A percentile compares a stretch with the other conserved stretches of the same genome.
Evolutionary conservation across 2,329 filamentous ascomycete species (phyloP).

Genomic region (Verticillium longisporum): DNA sequence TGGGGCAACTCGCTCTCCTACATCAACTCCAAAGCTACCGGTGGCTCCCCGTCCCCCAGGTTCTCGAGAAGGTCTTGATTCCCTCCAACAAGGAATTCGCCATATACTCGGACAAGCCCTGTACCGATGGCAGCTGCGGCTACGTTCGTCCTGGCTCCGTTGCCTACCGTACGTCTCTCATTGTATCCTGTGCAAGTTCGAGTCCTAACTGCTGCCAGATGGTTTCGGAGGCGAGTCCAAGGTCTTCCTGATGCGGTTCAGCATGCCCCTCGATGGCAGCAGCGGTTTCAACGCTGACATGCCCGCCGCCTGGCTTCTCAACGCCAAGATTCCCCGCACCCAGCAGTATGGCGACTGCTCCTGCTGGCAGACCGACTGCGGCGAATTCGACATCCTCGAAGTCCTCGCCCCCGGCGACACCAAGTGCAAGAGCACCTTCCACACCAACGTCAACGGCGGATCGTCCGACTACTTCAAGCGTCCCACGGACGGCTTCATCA

Average conservation of each 20-base stretch:
- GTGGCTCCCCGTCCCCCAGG: conserved; percentile 26
- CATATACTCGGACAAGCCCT: conserved; percentile 37
- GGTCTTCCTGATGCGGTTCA: conserved; percentile 67
- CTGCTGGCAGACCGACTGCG: conserved; percentile 64
- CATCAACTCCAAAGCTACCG: conserved; percentile 32
- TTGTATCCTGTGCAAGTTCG: neutral
- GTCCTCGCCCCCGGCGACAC: conserved; percentile 58
- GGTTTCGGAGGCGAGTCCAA: conserved; percentile 64
- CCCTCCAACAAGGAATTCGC: conserved; percentile 37
- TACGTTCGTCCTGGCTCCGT: conserved; percentile 33
- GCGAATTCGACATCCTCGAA: conserved; percentile 72
- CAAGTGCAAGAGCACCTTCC: conserved; percentile 65
- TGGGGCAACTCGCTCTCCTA: conserved; percentile 41
- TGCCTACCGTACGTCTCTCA: conserved; percentile 32
- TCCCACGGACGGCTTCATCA: conserved; percentile 52
- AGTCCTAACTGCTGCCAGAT: conserved; percentile 33
- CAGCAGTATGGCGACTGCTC: conserved; percentile 65
- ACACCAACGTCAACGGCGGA: conserved; percentile 56
- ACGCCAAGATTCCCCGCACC: conserved; percentile 64
- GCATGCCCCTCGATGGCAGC: conserved; percentile 58
- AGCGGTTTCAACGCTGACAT: conserved; percentile 54
- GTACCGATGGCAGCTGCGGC: conserved; percentile 32
- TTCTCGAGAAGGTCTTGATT: conserved; percentile 30
- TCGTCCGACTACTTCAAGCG: conserved; percentile 67
- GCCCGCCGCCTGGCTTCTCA: conserved; percentile 71